Percentiles rank a stretch among this genome's conserved stretches.
Conservation (phyloP, 2,329 filamentous ascomycete genomes). For the Hypoxylon rubiginosum region DNA sequence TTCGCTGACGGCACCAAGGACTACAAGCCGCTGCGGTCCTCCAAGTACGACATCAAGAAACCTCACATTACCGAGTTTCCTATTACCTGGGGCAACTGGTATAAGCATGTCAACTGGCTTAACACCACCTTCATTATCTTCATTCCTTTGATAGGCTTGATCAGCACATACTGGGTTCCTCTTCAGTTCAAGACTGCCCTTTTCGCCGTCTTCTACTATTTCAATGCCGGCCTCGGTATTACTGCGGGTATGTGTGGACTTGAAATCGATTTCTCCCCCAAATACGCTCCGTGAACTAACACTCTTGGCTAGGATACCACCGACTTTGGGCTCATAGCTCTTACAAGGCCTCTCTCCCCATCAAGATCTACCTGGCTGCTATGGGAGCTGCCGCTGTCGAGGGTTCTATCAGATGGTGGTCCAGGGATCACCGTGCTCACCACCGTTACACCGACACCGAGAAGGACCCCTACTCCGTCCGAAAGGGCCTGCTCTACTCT, state of each 20-base stretch:
- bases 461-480: constrained; percentile 66
- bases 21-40: constrained; percentile 62
- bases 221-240: constrained; percentile 54
- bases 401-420: constrained; percentile 65
- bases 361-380: constrained; percentile 62
- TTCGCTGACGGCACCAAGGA: constrained; percentile 50
- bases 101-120: constrained; percentile 94
- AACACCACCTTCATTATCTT: constrained; percentile 86
- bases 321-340: constrained; percentile 60
- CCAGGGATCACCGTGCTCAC: constrained; percentile 63
- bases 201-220: constrained; percentile 61
- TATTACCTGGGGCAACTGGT: constrained; percentile 86
- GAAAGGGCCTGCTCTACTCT: constrained; percentile 65
- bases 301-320: constrained; percentile 50
- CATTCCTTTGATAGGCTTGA: constrained; percentile 79
- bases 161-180: constrained; percentile 84
- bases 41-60: constrained; percentile 72
- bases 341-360: constrained; percentile 59
- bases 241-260: constrained; percentile 49
- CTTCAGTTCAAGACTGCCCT: constrained; percentile 50
- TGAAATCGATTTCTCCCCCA: neutral
- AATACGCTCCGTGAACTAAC: constrained; percentile 20
- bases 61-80: constrained; percentile 87
- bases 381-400: constrained; percentile 63
- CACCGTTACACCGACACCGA: constrained; percentile 66